phyloP scores from a whole-genome alignment of 2,329 filamentous ascomycete genomes.

The Sphaerulina vaccinii region DNA sequence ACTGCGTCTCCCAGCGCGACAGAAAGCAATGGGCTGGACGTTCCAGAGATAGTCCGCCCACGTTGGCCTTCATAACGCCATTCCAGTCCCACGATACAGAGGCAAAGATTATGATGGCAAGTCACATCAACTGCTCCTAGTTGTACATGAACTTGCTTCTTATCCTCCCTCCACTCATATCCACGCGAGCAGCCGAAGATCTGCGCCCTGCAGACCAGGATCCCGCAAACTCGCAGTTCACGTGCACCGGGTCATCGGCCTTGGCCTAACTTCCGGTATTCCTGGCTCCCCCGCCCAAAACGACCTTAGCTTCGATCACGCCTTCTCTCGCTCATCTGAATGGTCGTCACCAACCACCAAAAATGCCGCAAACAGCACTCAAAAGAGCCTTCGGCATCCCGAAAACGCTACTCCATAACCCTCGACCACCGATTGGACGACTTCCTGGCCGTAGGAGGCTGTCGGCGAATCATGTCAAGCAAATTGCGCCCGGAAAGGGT shows the following conservation, averaged over 20 bases:
- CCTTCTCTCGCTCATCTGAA: conserved; percentile 9
- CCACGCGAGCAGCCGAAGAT: too few species aligned
- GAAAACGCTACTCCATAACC: conserved; percentile 15
- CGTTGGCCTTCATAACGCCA: too few species aligned
- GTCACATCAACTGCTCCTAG: too few species aligned
- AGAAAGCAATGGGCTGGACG: too few species aligned
- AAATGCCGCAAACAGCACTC: conserved; percentile 16
- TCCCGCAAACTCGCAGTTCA: too few species aligned
- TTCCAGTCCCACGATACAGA: too few species aligned
- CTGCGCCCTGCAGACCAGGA: too few species aligned
- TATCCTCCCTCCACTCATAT: too few species aligned
- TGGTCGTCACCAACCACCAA: conserved; percentile 7
- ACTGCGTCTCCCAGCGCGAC: too few species aligned
- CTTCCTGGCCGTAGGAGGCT: conserved; percentile 13
- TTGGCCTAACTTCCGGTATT: not conserved
- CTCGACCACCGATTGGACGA: conserved; percentile 14
- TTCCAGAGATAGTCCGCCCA: too few species aligned
- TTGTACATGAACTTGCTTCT: too few species aligned
- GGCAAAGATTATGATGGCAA: too few species aligned
- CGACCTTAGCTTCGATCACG: conserved; percentile 8
- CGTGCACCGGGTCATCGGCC: conserved; percentile 5
- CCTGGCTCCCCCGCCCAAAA: not conserved
- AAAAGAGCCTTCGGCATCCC: conserved; percentile 20
- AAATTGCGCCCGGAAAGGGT: conserved; percentile 23
- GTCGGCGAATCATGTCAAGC: conserved; percentile 17